Evolutionary conservation across 441 rosid species (phyloP), one percentile per base, ranked within the genome.

Genomic region (Erodium texanum): DNA sequence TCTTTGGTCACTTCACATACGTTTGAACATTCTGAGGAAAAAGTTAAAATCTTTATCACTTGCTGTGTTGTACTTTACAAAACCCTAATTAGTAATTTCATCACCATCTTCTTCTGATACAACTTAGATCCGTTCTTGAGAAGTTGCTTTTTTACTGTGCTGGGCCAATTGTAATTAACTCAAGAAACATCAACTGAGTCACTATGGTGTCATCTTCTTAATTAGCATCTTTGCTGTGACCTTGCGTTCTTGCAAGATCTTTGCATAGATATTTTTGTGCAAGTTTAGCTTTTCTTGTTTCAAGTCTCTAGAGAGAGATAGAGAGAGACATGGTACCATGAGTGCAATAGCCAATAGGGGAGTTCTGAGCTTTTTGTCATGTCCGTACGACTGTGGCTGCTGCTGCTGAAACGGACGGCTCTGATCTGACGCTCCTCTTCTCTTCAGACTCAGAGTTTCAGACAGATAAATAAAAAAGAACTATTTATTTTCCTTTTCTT

Each of bases 1-100:
- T 88, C 90, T 87, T 82, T 85, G 79, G 85, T 82, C 81, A 82
- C 88, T 87, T 88, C 95, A 88, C 76, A 73, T 73, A 43, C 74
- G 81, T 78, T 83, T 27, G 1, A 27, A 27, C 29, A 1, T 27
- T 27, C 1, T 27, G 29, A 27, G 29, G 29, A 27, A 27, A 36
- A 36, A 36, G 43, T 8, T 36, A 5, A 5, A 36, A 36, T 36
- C 43, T 85, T 75, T 78, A 77, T 72, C 74, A 73, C 75, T 79
- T 80, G 9, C 43, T 8, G 10, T 8, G 10, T 36, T 36, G 2
- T 36, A 36, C 7, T 4, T 6, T 36, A 36, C 0, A 36, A 8
- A 36, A 36, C 9, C 43, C 43, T 36, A 36, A 36, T 27, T 27
- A 32, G 2, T 32, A 32, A 32, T 2, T 32, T 32, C 36, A 32